Conservation (phyloP, 768 basidiomycete species). For the Tylopilus intermedius region DNA sequence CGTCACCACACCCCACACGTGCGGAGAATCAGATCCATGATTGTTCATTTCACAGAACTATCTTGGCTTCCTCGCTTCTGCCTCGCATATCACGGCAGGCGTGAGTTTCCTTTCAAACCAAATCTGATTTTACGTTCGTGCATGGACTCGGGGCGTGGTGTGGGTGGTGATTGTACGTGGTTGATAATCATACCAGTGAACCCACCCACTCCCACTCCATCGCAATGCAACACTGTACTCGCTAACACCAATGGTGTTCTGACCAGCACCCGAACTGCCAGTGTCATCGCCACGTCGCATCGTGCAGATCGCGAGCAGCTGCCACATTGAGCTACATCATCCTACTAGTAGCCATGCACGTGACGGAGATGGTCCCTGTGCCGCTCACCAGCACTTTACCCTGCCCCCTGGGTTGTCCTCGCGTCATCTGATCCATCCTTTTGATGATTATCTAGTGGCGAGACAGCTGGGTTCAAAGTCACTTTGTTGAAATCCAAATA, state of each 20-base stretch:
- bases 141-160: slow-evolving; percentile 2
- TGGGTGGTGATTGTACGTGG: slow-evolving; percentile 21
- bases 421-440: slow-evolving; percentile 6
- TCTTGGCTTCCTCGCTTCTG: slow-evolving; percentile 16
- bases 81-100: slow-evolving; percentile 25
- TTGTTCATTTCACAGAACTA: slow-evolving; percentile 18
- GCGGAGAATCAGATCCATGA: slow-evolving; percentile 26
- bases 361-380: background rate
- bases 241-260: background rate
- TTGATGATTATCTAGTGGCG: background rate
- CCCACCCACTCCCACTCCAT: slow-evolving; percentile 1
- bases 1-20: slow-evolving; percentile 26
- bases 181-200: slow-evolving; percentile 15
- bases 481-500: background rate
- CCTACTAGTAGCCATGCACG: background rate
- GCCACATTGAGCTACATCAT: background rate
- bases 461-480: background rate
- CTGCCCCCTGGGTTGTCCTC: slow-evolving; percentile 14
- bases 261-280: background rate
- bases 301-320: background rate
- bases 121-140: slow-evolving; percentile 18
- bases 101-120: slow-evolving; percentile 10
- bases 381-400: slow-evolving; percentile 1
- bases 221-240: slow-evolving; percentile 1
- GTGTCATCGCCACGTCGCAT: background rate